A percentile compares a stretch with the other conserved stretches of the same genome.
Conservation (phyloP, 257 asterid genomes). For the Nicotiana paniculata region DNA sequence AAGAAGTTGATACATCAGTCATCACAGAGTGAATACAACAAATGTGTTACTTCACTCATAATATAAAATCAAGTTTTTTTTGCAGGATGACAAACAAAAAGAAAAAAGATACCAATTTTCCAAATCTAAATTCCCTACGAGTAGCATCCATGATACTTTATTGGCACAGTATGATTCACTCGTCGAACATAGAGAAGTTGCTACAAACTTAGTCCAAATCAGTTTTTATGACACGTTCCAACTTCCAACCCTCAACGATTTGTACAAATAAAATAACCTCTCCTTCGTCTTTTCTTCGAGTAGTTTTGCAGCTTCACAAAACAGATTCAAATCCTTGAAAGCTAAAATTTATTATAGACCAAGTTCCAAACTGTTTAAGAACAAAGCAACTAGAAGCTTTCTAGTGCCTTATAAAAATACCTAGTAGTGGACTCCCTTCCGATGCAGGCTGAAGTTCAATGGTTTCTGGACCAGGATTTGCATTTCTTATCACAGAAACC, state of each 20-base stretch:
- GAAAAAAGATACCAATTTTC: background rate
- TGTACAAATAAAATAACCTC: background rate
- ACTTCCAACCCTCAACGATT: background rate
- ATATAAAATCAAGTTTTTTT: background rate
- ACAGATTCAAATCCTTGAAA: background rate
- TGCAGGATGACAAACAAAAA: background rate
- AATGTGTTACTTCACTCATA: background rate
- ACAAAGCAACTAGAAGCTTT: background rate
- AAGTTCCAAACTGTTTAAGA: background rate
- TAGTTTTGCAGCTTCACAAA: background rate
- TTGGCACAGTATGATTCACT: background rate
- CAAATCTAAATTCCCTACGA: background rate
- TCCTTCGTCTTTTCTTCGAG: background rate
- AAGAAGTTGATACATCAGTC: constrained; percentile 18
- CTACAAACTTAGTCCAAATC: background rate
- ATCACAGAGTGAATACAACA: background rate
- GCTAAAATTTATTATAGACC: background rate
- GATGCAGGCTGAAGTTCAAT: constrained; percentile 91
- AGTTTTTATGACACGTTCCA: background rate
- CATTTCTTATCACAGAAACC: constrained; percentile 61
- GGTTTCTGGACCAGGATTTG: constrained; percentile 73
- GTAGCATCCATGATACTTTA: background rate
- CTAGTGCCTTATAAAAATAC: constrained; percentile 23
- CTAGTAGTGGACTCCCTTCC: constrained; percentile 86
- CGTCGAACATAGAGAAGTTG: background rate